A percentile compares a stretch with the other conserved stretches of the same genome.
phyloP scores from a whole-genome alignment of 352 stramenopile genomes.

The Phytophthora tentaculata region DNA sequence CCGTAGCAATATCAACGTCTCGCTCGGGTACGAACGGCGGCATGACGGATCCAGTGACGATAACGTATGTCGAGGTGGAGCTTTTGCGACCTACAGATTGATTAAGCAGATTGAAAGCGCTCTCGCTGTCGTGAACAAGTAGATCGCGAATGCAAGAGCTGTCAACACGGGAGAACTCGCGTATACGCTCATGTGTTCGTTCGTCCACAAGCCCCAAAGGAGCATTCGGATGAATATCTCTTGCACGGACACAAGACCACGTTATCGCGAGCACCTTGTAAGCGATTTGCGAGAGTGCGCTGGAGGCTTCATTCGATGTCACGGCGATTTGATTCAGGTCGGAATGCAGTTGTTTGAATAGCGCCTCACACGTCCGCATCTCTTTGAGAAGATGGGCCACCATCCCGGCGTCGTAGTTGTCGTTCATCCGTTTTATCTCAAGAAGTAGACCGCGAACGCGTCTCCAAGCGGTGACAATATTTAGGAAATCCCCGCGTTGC shows the following conservation, averaged over 20 bases:
- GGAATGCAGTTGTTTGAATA: conserved; percentile 77
- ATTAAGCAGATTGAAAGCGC: conserved; percentile 29
- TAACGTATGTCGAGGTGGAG: conserved; percentile 10
- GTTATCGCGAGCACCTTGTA: conserved; percentile 75
- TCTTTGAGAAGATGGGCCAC: conserved; percentile 80
- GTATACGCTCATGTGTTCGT: conserved; percentile 64
- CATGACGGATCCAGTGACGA: conserved; percentile 20
- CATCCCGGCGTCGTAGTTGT: conserved; percentile 79
- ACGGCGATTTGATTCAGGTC: conserved; percentile 70
- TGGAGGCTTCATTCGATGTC: conserved; percentile 77
- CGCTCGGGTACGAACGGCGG: conserved; percentile 59
- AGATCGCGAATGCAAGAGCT: conserved; percentile 58
- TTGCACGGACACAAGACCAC: conserved; percentile 61
- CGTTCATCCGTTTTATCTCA: conserved; percentile 73
- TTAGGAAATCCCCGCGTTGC: conserved; percentile 66
- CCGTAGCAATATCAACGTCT: conserved; percentile 57
- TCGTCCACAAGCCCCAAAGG: conserved; percentile 66
- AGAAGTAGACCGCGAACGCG: conserved; percentile 64
- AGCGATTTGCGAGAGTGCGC: conserved; percentile 64
- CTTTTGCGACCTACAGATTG: conserved; percentile 32
- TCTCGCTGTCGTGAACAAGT: conserved; percentile 55
- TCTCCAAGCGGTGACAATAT: conserved; percentile 80
- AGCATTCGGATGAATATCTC: conserved; percentile 36
- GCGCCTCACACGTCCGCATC: conserved; percentile 77
- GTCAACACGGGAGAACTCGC: conserved; percentile 66